These are phyloP conservation scores for Lippia alba DNA, from an alignment of 305 asterid genomes.

Conservation along the genomic window DNA sequence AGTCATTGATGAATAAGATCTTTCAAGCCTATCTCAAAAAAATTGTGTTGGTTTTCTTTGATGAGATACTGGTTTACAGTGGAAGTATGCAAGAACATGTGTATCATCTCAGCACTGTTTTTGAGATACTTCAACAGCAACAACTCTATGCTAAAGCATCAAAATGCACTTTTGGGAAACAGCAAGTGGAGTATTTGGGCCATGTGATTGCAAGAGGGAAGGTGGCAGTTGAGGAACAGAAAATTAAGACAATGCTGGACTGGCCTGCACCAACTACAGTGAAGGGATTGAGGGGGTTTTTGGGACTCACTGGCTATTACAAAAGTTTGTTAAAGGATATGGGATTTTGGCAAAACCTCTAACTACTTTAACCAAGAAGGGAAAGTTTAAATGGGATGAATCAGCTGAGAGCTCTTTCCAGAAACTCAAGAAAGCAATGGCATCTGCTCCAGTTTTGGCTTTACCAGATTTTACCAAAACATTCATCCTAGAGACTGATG, in stretches of 20 bases:
- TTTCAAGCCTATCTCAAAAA: too few relatives aligned
- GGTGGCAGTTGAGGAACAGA: background rate
- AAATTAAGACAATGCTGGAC: background rate
- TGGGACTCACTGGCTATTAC: too few relatives aligned
- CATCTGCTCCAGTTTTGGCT: too few relatives aligned
- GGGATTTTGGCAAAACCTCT: too few relatives aligned
- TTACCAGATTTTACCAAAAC: too few relatives aligned
- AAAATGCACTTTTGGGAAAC: too few relatives aligned
- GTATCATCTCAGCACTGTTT: background rate
- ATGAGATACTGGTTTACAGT: background rate
- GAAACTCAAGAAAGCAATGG: background rate
- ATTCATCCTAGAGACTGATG: too few relatives aligned
- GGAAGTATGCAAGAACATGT: background rate
- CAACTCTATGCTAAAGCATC: too few relatives aligned
- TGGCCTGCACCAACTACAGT: background rate
- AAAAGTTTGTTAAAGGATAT: too few relatives aligned
- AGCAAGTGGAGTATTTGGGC: too few relatives aligned
- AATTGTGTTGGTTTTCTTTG: background rate
- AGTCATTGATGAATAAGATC: background rate
- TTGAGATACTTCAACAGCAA: background rate
- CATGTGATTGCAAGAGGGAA: too few relatives aligned
- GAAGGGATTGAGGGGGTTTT: background rate
- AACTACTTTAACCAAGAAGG: background rate
- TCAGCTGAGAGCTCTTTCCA: background rate
- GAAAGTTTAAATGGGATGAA: background rate